These are phyloP conservation scores for Candida khao-thaluensis DNA, from an alignment of 805 yeast genomes.

Conservation along the genomic window DNA sequence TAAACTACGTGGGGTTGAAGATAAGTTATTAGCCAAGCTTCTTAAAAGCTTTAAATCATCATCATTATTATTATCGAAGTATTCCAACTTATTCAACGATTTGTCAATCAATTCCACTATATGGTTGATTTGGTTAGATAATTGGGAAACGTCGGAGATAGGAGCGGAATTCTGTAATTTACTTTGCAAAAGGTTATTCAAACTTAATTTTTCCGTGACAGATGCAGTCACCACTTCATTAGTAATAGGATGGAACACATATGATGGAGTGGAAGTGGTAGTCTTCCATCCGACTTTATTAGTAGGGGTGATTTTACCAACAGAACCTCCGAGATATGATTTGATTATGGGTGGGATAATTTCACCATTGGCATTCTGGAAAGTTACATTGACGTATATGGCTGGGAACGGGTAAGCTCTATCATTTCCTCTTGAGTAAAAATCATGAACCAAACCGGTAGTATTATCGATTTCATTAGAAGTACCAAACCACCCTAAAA, in stretches of 20 bases:
- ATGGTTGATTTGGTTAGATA: conserved; percentile 45
- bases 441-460: conserved; percentile 77
- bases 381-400: conserved; percentile 71
- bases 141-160: conserved; percentile 38
- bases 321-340: conserved; percentile 76
- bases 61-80: conserved; percentile 29
- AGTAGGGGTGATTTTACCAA: conserved; percentile 44
- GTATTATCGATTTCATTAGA: conserved; percentile 62
- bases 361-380: conserved; percentile 46
- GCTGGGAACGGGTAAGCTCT: conserved; percentile 77
- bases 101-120: conserved; percentile 49
- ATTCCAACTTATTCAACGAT: conserved; percentile 48
- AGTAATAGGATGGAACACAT: conserved; percentile 76
- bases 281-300: conserved; percentile 37
- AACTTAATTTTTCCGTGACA: conserved; percentile 54
- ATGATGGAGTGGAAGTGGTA: conserved; percentile 30
- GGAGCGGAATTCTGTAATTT: conserved; percentile 25
- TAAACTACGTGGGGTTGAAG: conserved; percentile 50
- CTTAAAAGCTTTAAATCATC: conserved; percentile 64
- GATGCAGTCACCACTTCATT: conserved; percentile 59
- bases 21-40: conserved; percentile 57
- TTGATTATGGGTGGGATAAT: conserved; percentile 53
- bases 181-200: conserved; percentile 37
- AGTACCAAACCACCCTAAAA: conserved; percentile 83
- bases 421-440: conserved; percentile 66